phyloP scores from a whole-genome alignment of 805 yeast genomes.

The Myxozyma kluyveri region DNA sequence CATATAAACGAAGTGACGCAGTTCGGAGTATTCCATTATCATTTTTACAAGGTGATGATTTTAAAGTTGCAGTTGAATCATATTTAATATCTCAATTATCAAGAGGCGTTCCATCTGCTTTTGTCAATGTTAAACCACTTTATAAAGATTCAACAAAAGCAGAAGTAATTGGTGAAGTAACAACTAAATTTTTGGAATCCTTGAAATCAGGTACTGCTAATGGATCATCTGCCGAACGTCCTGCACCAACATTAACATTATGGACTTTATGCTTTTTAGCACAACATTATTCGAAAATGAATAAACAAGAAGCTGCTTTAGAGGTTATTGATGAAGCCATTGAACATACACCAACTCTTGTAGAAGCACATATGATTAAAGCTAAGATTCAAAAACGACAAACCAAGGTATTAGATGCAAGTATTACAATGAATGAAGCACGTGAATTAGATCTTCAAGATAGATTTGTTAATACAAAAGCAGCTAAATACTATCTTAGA shows the following conservation, averaged over 20 bases:
- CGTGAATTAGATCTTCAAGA: slow-evolving; percentile 81
- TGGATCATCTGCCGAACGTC: slow-evolving; percentile 8
- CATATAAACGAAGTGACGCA: slow-evolving; percentile 79
- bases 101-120: slow-evolving; percentile 87
- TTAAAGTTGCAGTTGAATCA: slow-evolving; percentile 46
- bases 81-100: slow-evolving; percentile 64
- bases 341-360: slow-evolving; percentile 74
- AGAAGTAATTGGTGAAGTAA: slow-evolving; percentile 51
- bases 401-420: slow-evolving; percentile 62
- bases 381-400: slow-evolving; percentile 76
- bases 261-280: slow-evolving; percentile 80
- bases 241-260: slow-evolving; percentile 41
- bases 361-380: slow-evolving; percentile 75
- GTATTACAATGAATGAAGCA: slow-evolving; percentile 64
- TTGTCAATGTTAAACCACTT: slow-evolving; percentile 78
- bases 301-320: slow-evolving; percentile 54
- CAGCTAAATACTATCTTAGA: slow-evolving; percentile 78
- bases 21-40: slow-evolving; percentile 75
- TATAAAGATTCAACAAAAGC: slow-evolving; percentile 50
- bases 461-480: slow-evolving; percentile 82
- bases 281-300: slow-evolving; percentile 65
- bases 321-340: slow-evolving; percentile 61
- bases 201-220: slow-evolving; percentile 1
- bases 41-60: slow-evolving; percentile 54
- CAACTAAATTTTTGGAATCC: slow-evolving; percentile 45